Conservation (phyloP, 257 asterid species). For the Knoxia roxburghii region DNA sequence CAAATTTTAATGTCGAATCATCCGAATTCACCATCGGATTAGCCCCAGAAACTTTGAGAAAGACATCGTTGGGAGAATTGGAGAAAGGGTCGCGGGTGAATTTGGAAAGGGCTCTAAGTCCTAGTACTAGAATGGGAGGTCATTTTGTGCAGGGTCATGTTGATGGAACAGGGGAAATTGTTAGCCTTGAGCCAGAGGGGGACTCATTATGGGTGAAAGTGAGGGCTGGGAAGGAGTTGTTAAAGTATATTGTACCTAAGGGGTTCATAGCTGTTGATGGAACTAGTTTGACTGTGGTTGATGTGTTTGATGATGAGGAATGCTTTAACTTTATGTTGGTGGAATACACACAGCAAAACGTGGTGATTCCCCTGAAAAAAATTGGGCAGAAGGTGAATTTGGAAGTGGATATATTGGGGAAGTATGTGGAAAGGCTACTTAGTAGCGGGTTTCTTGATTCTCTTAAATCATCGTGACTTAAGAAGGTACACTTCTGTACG, state of each 20-base stretch:
- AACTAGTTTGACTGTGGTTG: conserved; percentile 82
- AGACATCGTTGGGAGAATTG: conserved; percentile 57
- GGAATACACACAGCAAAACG: conserved; percentile 63
- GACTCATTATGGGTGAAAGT: conserved; percentile 85
- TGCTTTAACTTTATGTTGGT: conserved; percentile 80
- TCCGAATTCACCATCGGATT: conserved; percentile 65
- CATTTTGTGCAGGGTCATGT: conserved; percentile 95
- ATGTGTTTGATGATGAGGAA: conserved; percentile 63
- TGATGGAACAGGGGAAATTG: conserved; percentile 74
- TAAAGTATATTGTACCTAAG: conserved; percentile 82
- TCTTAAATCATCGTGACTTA: conserved; percentile 31
- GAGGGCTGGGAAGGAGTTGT: conserved; percentile 39
- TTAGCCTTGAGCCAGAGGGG: conserved; percentile 51
- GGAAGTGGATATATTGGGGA: conserved; percentile 91
- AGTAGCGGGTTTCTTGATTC: conserved; percentile 52
- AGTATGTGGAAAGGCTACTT: conserved; percentile 78
- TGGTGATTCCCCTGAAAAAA: conserved; percentile 69
- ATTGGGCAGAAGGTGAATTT: conserved; percentile 82
- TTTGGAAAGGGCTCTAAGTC: conserved; percentile 77
- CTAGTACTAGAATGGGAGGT: conserved; percentile 87
- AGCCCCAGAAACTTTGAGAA: conserved; percentile 78
- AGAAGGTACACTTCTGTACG: not conserved
- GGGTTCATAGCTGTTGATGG: conserved; percentile 86
- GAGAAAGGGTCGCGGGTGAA: conserved; percentile 59
- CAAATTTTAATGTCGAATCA: conserved; percentile 38